A percentile compares a stretch with the other conserved stretches of the same genome.
phyloP scores from a whole-genome alignment of 78 protist species.

The Parvularia atlantis region DNA sequence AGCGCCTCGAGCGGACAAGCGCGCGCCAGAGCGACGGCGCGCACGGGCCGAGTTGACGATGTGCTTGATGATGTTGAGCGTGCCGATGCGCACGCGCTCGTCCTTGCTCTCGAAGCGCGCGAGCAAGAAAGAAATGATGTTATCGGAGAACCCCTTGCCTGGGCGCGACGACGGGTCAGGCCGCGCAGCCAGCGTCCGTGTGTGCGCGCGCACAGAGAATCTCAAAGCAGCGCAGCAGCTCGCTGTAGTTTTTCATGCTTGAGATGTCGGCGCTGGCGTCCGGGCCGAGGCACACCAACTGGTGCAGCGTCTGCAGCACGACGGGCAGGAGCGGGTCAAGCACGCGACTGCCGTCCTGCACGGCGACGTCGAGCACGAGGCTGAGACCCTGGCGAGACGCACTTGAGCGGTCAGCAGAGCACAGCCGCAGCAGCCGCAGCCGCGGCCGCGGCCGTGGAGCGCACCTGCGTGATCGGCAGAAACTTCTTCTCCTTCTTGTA shows the following conservation, averaged over 20 bases:
- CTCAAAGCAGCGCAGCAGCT: constrained; percentile 60
- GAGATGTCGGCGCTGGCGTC: constrained; percentile 25
- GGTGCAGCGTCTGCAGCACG: constrained; percentile 26
- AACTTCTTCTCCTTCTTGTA: constrained; percentile 43
- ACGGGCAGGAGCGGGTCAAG: constrained; percentile 20
- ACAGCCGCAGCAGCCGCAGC: too few species aligned
- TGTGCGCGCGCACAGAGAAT: too few species aligned
- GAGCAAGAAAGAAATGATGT: constrained; percentile 20
- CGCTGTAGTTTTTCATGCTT: constrained; percentile 36
- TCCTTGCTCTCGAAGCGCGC: constrained; percentile 11
- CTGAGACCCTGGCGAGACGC: constrained; percentile 23
- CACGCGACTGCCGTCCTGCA: not conserved
- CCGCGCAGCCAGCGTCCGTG: too few species aligned
- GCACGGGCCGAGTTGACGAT: constrained; percentile 13
- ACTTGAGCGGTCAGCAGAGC: constrained; percentile 42
- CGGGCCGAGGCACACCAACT: constrained; percentile 32
- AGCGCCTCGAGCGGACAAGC: not conserved
- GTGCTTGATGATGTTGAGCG: constrained; percentile 37
- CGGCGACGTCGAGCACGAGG: not conserved
- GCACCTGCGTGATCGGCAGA: constrained; percentile 43
- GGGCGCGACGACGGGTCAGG: too few species aligned
- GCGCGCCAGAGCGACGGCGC: not conserved
- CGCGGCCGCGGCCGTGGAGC: too few species aligned
- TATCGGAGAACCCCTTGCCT: constrained; percentile 37
- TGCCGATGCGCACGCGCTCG: constrained; percentile 19